phyloP scores from a whole-genome alignment of 2,329 filamentous ascomycete genomes.

The Madurella fahalii region DNA sequence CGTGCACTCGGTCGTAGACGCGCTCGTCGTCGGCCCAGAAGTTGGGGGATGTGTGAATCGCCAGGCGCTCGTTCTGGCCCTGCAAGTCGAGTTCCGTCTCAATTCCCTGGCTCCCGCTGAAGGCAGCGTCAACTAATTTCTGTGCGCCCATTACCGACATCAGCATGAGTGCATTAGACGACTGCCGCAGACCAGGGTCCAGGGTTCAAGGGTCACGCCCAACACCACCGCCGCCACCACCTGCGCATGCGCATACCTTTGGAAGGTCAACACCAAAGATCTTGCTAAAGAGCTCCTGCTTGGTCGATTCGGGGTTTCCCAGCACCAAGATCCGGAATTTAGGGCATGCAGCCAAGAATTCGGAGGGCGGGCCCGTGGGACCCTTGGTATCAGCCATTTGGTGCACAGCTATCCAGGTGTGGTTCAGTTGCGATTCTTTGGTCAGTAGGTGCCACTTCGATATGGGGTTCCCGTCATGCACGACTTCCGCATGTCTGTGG shows the following conservation, averaged over 20 bases:
- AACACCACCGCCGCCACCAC: neutral
- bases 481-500: neutral
- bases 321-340: conserved; percentile 25
- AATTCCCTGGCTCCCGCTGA: conserved; percentile 19
- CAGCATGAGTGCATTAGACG: too few species aligned
- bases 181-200: too few species aligned
- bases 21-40: conserved; percentile 22
- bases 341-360: conserved; percentile 23
- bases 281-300: conserved; percentile 24
- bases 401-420: too few species aligned
- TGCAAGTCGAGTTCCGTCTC: conserved; percentile 18
- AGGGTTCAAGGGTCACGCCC: too few species aligned
- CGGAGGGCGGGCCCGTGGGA: conserved; percentile 12
- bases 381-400: neutral
- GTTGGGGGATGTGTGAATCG: conserved; percentile 24
- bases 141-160: neutral
- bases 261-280: conserved; percentile 24
- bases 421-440: too few species aligned
- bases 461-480: neutral
- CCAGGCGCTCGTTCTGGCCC: conserved; percentile 23
- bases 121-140: conserved; percentile 21
- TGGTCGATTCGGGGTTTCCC: conserved; percentile 26
- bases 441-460: neutral
- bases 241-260: conserved; percentile 16
- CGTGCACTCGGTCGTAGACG: conserved; percentile 21